Conservation (phyloP, 2,329 filamentous ascomycete species). For the Botrytis aclada region DNA sequence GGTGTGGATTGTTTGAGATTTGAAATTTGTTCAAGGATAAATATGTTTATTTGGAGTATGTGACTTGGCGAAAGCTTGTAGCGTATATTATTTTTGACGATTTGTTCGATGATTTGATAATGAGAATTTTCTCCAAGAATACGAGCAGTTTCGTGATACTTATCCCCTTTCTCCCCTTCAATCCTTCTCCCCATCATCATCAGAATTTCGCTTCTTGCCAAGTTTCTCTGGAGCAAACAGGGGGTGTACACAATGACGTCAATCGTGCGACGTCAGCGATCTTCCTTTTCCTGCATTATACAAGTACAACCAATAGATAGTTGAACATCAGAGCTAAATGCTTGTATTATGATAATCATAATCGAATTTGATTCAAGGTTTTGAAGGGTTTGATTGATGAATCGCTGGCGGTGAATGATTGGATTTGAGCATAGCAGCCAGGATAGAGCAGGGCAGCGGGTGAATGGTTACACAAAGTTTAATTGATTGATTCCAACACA, state of each 20-base stretch:
- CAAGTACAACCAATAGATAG: not conserved
- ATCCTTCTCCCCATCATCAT: not conserved
- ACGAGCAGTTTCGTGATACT: not conserved
- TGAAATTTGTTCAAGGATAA: not conserved
- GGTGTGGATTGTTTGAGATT: not conserved
- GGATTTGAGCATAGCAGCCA: not conserved
- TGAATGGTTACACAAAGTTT: not conserved
- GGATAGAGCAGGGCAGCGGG: not conserved
- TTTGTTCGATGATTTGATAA: not conserved
- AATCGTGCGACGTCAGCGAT: slow-evolving; percentile 1
- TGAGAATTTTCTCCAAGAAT: not conserved
- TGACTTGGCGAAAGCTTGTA: not conserved
- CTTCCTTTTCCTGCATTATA: not conserved
- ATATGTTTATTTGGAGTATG: not conserved
- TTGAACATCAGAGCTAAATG: not conserved
- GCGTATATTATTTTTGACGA: not conserved
- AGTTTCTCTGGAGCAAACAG: not conserved
- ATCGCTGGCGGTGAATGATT: not conserved
- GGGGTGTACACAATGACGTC: slow-evolving; percentile 7
- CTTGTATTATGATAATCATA: not conserved
- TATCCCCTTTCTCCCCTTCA: not conserved
- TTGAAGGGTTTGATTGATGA: not conserved
- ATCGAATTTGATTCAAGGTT: not conserved
- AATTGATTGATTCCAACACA: not conserved
- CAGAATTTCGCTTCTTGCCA: slow-evolving; percentile 4